Base-by-base conservation (phyloP, 2,329 filamentous ascomycete genomes). In the Coniochaeta prunicola region DNA sequence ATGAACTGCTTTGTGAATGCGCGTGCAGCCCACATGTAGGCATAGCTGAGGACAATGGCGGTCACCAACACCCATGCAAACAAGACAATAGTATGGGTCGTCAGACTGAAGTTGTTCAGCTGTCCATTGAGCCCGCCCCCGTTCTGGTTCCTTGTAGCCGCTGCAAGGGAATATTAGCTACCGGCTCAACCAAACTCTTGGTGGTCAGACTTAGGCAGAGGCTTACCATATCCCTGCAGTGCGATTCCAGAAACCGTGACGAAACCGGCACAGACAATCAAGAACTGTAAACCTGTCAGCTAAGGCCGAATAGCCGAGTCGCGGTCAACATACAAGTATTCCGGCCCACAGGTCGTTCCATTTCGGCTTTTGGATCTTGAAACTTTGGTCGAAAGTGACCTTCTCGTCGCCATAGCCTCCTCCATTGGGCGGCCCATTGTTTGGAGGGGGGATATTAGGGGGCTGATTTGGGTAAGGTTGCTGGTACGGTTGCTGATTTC, bases 331-430 rank as follows among this genome's bases (percentile, higher is more conserved):
- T 71, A 89, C 87, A 68, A 97, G 76, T 42, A 96, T 76, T 4
- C 89, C 92, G 3, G 92, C 92, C 93, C 92, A 97, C 28, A 90
- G 70, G 70, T 97, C 93, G 68, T 97, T 91, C 75, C 82, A 96
- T 72, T 93, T 96, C n/a, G 91, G 91, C 63, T 78, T 86, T 57
- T 90, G 83, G 57, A 97, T 73, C 73, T 88, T 88, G 79, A 97
- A 97, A 1, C 86, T 84, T 68, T 97, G 83, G 21, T 93, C 85
- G 69, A 96, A 97, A 31, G 75, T 76, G 34, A 76, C 75, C 68
- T 83, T 83, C 62, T 81, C 78, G 45, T 50, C 15, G n/a, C 45
- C 45, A 15, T 50, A 50, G 8, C 45, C 45, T 8, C 24, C 45
- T 15, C 45, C 45, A n/a, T 50, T 50, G 12, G 45, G 45, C 2